A percentile compares a stretch with the other conserved stretches of the same genome.
Evolutionary conservation across 176 grass and related monocot species (phyloP).

Genomic region (Zea luxurians): DNA sequence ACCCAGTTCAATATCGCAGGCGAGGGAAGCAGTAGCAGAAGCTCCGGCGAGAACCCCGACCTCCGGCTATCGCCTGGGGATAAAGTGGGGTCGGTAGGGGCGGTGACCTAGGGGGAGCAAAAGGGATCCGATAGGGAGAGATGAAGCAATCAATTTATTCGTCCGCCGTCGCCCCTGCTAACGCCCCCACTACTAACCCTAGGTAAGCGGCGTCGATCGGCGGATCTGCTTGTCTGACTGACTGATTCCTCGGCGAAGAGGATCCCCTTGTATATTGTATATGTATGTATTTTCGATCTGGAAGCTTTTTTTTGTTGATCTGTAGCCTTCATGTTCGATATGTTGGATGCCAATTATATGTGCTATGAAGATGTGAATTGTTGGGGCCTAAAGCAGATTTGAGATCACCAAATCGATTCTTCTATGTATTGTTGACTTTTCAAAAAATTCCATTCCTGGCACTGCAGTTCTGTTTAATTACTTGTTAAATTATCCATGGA

Average conservation of each 20-base stretch:
- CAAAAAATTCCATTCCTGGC: neutral
- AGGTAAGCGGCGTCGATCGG: constrained; percentile 30
- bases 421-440: neutral
- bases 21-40: neutral
- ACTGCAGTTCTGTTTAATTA: neutral
- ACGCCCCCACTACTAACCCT: constrained; percentile 24
- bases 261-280: neutral
- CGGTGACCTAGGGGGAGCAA: constrained; percentile 20
- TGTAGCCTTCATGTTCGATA: neutral
- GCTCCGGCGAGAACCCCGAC: neutral
- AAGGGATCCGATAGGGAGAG: constrained; percentile 35
- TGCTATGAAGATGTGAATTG: too few relatives aligned
- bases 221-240: constrained; percentile 12
- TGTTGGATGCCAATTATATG: too few relatives aligned
- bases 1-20: neutral
- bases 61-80: constrained; percentile 40
- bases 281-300: constrained; percentile 14
- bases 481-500: neutral
- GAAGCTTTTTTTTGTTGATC: too few relatives aligned
- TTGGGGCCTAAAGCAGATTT: neutral
- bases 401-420: neutral
- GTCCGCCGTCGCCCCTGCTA: constrained; percentile 18
- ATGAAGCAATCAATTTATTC: constrained; percentile 42
- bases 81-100: constrained; percentile 35
- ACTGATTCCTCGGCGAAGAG: neutral